A percentile compares a stretch with the other conserved stretches of the same genome.
phyloP scores from a whole-genome alignment of 345 rosid species.

The Cochlearia excelsa region DNA sequence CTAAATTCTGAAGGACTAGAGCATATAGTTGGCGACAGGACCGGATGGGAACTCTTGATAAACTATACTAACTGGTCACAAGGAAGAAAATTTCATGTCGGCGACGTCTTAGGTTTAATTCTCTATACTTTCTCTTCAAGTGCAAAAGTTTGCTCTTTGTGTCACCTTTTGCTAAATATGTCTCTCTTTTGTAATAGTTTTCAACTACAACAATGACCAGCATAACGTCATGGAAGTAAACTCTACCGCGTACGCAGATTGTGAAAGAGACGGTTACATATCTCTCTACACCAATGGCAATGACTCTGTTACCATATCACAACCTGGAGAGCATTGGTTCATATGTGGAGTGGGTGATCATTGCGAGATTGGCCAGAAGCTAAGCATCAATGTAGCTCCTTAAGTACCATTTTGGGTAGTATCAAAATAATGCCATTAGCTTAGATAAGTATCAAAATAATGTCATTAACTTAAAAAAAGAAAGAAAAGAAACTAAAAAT shows the following conservation, averaged over 20 bases:
- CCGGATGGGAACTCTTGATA: conserved; percentile 37
- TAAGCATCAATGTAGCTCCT: conserved; percentile 32
- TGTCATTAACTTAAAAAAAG: no score
- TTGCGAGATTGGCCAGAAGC: conserved; percentile 41
- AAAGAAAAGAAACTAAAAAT: no score
- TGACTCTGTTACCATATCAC: conserved; percentile 33
- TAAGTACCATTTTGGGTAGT: conserved; percentile 1
- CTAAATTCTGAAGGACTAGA: conserved; percentile 21
- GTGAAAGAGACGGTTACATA: conserved; percentile 31
- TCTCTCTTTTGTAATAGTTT: conserved; percentile 31
- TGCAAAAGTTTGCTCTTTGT: background rate
- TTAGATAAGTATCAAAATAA: no score
- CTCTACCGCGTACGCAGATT: conserved; percentile 40
- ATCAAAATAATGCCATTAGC: no score
- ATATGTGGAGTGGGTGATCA: conserved; percentile 37
- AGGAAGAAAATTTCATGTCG: conserved; percentile 43
- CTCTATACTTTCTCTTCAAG: conserved; percentile 4
- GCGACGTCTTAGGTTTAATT: conserved; percentile 38
- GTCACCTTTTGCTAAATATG: conserved; percentile 16
- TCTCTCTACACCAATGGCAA: conserved; percentile 36
- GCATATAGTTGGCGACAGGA: conserved; percentile 37
- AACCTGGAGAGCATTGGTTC: conserved; percentile 31
- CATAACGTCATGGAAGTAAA: conserved; percentile 48
- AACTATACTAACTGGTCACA: conserved; percentile 41
- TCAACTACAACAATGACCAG: conserved; percentile 34